Conservation (phyloP, 148 eudicot genomes). For the Fagopyrum esculentum region DNA sequence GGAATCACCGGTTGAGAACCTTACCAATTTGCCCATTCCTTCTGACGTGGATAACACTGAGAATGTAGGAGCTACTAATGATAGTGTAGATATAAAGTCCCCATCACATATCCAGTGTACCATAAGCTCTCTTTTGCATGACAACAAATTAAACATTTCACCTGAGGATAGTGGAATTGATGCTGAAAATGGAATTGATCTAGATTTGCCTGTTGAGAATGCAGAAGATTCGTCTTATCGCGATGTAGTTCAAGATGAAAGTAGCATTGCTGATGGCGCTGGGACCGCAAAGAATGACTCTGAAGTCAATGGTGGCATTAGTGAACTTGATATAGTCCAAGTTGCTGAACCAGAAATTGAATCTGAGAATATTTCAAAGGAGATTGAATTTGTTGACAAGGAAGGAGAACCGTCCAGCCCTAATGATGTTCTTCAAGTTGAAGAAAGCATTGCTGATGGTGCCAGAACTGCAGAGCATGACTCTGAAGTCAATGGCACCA, state of each 20-base stretch:
- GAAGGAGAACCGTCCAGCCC: neutral
- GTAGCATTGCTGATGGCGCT: neutral
- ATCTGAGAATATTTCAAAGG: neutral
- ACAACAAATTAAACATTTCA: neutral
- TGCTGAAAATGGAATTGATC: constrained; percentile 7
- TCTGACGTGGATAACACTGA: constrained; percentile 13
- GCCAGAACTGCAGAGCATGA: neutral
- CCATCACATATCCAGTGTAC: neutral
- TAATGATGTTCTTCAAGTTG: neutral
- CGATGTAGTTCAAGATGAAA: neutral
- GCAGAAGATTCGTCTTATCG: neutral
- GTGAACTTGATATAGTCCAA: neutral
- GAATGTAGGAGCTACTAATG: constrained; percentile 12
- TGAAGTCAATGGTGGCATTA: constrained; percentile 6
- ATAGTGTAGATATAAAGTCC: neutral
- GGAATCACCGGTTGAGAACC: constrained; percentile 12
- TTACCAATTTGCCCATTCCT: constrained; percentile 16
- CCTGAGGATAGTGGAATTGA: neutral
- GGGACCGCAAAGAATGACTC: neutral
- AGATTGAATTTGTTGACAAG: neutral
- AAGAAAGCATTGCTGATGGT: neutral
- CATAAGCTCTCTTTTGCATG: neutral
- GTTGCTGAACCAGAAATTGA: constrained; percentile 5
- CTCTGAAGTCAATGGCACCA: constrained; percentile 3
- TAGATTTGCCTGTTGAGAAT: neutral